These are phyloP conservation scores for Pseudogymnoascus sp. DNA, from an alignment of 2,329 filamentous ascomycete species.

Conservation along the genomic window DNA sequence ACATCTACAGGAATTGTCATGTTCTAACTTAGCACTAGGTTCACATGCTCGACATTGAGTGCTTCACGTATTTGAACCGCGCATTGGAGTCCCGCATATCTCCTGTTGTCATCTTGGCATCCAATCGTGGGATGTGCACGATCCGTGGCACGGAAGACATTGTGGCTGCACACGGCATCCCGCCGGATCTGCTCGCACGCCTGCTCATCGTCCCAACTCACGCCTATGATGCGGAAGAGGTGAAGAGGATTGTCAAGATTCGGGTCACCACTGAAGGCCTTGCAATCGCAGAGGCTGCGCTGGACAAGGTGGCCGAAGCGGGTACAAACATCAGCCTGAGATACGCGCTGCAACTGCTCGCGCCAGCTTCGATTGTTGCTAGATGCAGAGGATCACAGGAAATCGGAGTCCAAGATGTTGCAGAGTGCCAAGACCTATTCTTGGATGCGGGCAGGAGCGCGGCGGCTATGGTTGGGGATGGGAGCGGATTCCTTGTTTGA, in stretches of 20 bases:
- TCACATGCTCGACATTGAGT: slow-evolving; percentile 99
- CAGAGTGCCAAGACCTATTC: slow-evolving; percentile 77
- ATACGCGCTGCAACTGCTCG: slow-evolving; percentile 84
- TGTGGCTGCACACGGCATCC: slow-evolving; percentile 84
- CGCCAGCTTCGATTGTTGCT: slow-evolving; percentile 65
- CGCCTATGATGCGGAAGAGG: slow-evolving; percentile 79
- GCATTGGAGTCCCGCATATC: slow-evolving; percentile 93
- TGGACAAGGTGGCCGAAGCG: slow-evolving; percentile 79
- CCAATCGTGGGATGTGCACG: slow-evolving; percentile 88
- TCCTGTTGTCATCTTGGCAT: slow-evolving; percentile 94
- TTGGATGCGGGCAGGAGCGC: slow-evolving; percentile 75
- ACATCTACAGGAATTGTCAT: background rate
- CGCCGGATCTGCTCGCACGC: slow-evolving; percentile 84
- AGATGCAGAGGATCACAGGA: slow-evolving; percentile 71
- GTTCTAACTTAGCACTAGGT: slow-evolving; percentile 47
- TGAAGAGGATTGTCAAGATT: slow-evolving; percentile 83
- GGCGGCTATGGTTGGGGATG: slow-evolving; percentile 56
- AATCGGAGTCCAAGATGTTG: slow-evolving; percentile 70
- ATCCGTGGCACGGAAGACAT: slow-evolving; percentile 81
- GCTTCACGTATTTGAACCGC: slow-evolving; percentile 97
- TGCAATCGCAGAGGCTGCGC: slow-evolving; percentile 68
- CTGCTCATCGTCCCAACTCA: slow-evolving; percentile 94
- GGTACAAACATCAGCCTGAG: slow-evolving; percentile 84
- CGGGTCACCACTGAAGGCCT: slow-evolving; percentile 77
- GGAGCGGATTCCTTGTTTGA: slow-evolving; percentile 50